Evolutionary conservation across 345 rosid genomes (phyloP).

Genomic region (Passiflora organensis): DNA sequence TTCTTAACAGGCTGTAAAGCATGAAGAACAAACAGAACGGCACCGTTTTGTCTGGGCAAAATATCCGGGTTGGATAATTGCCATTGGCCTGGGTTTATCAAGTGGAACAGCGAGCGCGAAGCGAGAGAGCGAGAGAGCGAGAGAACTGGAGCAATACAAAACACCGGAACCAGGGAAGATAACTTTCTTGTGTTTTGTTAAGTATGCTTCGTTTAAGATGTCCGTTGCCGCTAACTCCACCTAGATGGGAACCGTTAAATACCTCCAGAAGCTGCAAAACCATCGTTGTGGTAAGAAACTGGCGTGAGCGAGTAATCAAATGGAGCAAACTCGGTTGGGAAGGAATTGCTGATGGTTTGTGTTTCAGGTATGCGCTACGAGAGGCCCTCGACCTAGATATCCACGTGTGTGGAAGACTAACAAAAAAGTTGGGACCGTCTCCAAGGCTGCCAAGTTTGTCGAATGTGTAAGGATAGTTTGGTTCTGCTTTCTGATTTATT

Average conservation of each 20-base stretch:
- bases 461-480: conserved; percentile 38
- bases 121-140: too few species aligned
- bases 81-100: too few species aligned
- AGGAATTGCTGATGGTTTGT: not conserved
- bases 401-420: conserved; percentile 90
- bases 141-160: too few species aligned
- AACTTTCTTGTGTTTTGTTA: too few species aligned
- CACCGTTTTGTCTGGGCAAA: too few species aligned
- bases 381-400: conserved; percentile 86
- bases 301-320: not conserved
- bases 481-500: not conserved
- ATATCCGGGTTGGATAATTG: too few species aligned
- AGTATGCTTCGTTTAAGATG: conserved; percentile 57
- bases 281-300: conserved; percentile 41
- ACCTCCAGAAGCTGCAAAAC: conserved; percentile 20
- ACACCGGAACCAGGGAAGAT: too few species aligned
- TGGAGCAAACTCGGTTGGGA: not conserved
- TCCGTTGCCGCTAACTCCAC: conserved; percentile 42
- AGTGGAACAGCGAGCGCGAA: too few species aligned
- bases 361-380: conserved; percentile 67
- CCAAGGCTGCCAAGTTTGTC: conserved; percentile 74
- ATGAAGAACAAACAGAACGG: too few species aligned
- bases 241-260: conserved; percentile 29
- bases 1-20: too few species aligned
- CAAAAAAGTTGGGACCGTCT: conserved; percentile 66